A percentile compares a stretch with the other conserved stretches of the same genome.
Evolutionary conservation across 805 yeast species (phyloP).

Genomic region (Myxozyma kluyveri): DNA sequence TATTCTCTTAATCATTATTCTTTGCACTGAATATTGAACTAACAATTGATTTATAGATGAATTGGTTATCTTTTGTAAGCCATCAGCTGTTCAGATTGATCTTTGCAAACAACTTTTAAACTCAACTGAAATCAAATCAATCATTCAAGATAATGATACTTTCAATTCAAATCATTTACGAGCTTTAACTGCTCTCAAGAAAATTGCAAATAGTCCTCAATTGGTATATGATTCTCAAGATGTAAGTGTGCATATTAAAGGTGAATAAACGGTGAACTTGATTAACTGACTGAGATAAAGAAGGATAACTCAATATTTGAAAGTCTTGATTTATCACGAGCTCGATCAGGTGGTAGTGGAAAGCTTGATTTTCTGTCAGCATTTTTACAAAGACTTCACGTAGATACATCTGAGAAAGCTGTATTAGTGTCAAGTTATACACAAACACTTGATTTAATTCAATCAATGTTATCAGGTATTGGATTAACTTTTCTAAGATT

Average conservation of each 20-base stretch:
- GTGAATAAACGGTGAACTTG: not conserved
- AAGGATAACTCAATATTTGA: conserved; percentile 7
- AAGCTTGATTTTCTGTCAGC: conserved; percentile 62
- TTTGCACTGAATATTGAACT: not conserved
- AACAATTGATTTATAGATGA: conserved; percentile 48
- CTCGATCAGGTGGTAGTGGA: conserved; percentile 45
- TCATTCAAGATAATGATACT: conserved; percentile 36
- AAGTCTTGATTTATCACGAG: conserved; percentile 9
- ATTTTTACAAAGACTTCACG: conserved; percentile 51
- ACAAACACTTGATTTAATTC: conserved; percentile 76
- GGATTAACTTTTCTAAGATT: conserved; percentile 57
- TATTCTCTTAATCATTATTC: not conserved
- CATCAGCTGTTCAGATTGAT: conserved; percentile 58
- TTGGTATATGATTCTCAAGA: conserved; percentile 40
- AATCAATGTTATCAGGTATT: conserved; percentile 50
- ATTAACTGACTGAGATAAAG: not conserved
- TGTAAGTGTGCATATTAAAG: not conserved
- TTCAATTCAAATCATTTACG: conserved; percentile 53
- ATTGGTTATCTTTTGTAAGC: conserved; percentile 70
- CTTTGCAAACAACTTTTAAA: conserved; percentile 53
- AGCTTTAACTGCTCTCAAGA: conserved; percentile 70
- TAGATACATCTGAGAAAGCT: conserved; percentile 60
- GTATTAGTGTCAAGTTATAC: conserved; percentile 88
- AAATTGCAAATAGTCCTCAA: conserved; percentile 79
- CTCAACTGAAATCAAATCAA: conserved; percentile 37